A percentile compares a stretch with the other conserved stretches of the same genome.
Conservation (phyloP, 495 filamentous ascomycete genomes). For the Annulohypoxylon moriforme region DNA sequence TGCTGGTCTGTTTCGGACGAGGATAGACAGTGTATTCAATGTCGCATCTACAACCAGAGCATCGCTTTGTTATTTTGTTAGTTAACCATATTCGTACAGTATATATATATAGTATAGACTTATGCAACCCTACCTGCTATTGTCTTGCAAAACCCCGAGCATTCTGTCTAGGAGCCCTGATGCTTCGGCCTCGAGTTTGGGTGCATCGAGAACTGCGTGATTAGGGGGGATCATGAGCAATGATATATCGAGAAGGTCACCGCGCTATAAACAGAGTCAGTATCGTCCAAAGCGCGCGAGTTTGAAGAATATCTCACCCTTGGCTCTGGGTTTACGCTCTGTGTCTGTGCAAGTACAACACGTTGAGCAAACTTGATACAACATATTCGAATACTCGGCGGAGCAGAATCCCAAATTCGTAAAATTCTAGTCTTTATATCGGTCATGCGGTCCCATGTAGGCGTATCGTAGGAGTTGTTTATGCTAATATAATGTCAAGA, state of each 20-base stretch:
- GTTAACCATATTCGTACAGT: neutral
- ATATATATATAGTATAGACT: neutral
- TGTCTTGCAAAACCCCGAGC: conserved; percentile 86
- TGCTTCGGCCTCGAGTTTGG: conserved; percentile 88
- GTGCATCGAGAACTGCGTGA: conserved; percentile 79
- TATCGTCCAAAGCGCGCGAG: conserved; percentile 29
- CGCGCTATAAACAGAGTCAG: conserved; percentile 66
- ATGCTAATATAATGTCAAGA: conserved; percentile 67
- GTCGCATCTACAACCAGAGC: conserved; percentile 91
- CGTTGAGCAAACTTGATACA: conserved; percentile 97
- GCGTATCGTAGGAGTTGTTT: conserved; percentile 79
- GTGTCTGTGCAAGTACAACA: conserved; percentile 91
- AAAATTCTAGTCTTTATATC: conserved; percentile 90
- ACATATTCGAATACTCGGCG: conserved; percentile 81
- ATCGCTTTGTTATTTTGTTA: conserved; percentile 68
- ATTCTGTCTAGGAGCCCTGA: conserved; percentile 90
- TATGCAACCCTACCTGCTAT: conserved; percentile 70
- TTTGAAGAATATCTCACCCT: conserved; percentile 67
- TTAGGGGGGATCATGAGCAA: conserved; percentile 84
- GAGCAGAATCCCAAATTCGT: conserved; percentile 85
- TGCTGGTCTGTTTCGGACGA: conserved; percentile 82
- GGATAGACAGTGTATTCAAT: conserved; percentile 81
- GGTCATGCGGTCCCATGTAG: conserved; percentile 87
- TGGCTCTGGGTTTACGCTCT: conserved; percentile 82
- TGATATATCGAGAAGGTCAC: conserved; percentile 88